phyloP scores from a whole-genome alignment of 1,284 basidiomycete species.

The Volvariella volvacea region DNA sequence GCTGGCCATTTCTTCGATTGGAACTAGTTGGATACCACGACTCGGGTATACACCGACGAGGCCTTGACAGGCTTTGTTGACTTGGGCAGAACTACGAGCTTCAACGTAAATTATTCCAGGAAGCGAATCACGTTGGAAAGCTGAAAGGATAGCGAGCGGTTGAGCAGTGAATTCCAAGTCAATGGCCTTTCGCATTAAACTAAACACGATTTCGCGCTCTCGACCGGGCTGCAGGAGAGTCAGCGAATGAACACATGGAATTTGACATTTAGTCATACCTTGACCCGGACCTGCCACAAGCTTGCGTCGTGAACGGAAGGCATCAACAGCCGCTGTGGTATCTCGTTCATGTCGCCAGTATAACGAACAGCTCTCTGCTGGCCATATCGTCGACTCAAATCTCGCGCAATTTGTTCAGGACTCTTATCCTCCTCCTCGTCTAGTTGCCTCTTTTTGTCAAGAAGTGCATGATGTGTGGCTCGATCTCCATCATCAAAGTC shows the following conservation, averaged over 20 bases:
- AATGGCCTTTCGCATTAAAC: slow-evolving; percentile 89
- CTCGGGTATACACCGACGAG: slow-evolving; percentile 89
- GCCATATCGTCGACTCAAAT: slow-evolving; percentile 78
- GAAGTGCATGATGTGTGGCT: slow-evolving; percentile 66
- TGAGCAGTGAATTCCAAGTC: slow-evolving; percentile 72
- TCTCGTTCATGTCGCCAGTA: slow-evolving; percentile 87
- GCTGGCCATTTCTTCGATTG: slow-evolving; percentile 98
- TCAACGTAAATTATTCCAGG: slow-evolving; percentile 96
- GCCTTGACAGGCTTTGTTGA: slow-evolving; percentile 80
- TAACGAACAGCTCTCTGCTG: slow-evolving; percentile 64
- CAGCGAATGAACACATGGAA: slow-evolving; percentile 4
- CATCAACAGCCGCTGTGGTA: slow-evolving; percentile 95
- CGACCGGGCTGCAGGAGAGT: slow-evolving; percentile 65
- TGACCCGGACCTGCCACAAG: slow-evolving; percentile 93
- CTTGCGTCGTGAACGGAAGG: slow-evolving; percentile 94
- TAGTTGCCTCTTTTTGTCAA: slow-evolving; percentile 66
- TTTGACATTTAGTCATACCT: slow-evolving; percentile 43
- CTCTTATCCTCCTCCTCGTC: slow-evolving; percentile 76
- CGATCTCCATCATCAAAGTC: slow-evolving; percentile 71
- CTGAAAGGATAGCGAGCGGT: slow-evolving; percentile 83
- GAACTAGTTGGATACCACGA: slow-evolving; percentile 81
- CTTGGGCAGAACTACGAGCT: slow-evolving; percentile 83
- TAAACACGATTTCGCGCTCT: slow-evolving; percentile 90
- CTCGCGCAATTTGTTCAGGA: slow-evolving; percentile 82
- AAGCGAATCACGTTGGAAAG: slow-evolving; percentile 93